phyloP scores from a whole-genome alignment of 441 rosid genomes.

The Populus trichocarpa region DNA sequence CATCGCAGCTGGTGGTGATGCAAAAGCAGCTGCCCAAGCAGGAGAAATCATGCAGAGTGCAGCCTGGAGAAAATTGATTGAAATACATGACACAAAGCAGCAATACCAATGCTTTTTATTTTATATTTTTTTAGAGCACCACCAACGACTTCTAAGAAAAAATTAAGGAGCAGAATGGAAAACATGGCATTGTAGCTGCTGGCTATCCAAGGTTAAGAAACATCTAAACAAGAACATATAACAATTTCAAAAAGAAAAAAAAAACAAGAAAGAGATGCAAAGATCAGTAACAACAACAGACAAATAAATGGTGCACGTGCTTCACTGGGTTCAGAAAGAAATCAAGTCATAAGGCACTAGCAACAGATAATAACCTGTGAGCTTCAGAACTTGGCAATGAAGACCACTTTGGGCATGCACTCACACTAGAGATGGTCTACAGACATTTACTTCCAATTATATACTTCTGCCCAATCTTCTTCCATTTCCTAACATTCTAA shows the following conservation, averaged over 20 bases:
- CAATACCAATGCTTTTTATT: neutral
- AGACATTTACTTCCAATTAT: neutral
- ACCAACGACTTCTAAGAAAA: neutral
- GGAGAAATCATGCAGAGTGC: constrained; percentile 97
- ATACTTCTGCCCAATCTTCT: neutral
- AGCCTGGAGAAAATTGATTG: constrained; percentile 47
- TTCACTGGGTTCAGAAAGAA: neutral
- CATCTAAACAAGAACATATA: neutral
- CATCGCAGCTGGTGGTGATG: constrained; percentile 99
- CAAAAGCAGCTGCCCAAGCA: constrained; percentile 99
- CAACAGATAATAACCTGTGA: neutral
- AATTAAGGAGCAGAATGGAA: neutral
- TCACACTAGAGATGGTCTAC: neutral
- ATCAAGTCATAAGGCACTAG: neutral
- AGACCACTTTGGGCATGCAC: neutral
- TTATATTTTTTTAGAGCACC: neutral
- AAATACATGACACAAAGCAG: constrained; percentile 1
- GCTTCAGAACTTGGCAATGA: neutral
- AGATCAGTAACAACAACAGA: neutral
- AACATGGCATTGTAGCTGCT: neutral
- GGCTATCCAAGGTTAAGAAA: neutral
- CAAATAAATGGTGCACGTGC: neutral
- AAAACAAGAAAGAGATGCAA: neutral
- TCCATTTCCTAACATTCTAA: neutral
- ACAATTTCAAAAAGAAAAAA: neutral